Conservation (phyloP, 2,329 filamentous ascomycete genomes). For the Apiospora marii region DNA sequence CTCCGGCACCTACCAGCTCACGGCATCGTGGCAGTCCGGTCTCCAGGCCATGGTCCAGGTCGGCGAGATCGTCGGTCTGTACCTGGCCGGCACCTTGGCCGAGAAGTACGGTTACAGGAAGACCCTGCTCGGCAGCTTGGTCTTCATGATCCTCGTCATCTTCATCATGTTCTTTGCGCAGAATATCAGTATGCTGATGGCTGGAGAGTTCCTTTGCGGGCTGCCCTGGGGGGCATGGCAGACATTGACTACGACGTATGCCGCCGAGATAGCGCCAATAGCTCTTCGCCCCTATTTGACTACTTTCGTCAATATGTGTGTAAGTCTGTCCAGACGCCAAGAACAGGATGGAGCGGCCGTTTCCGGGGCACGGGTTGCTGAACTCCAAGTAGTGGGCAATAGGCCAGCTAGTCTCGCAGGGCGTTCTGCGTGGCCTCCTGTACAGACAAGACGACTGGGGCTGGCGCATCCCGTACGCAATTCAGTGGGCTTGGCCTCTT, state of each 20-base stretch:
- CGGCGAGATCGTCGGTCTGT: slow-evolving; percentile 51
- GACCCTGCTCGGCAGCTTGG: slow-evolving; percentile 46
- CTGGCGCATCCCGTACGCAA: slow-evolving; percentile 47
- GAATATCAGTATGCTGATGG: slow-evolving; percentile 40
- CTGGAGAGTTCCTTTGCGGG: slow-evolving; percentile 45
- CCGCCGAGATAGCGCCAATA: slow-evolving; percentile 47
- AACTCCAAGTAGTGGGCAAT: slow-evolving; percentile 41
- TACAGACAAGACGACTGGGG: slow-evolving; percentile 43
- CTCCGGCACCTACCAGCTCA: slow-evolving; percentile 46
- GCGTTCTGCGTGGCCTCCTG: slow-evolving; percentile 45
- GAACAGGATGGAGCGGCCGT: background rate
- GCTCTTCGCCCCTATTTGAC: slow-evolving; percentile 48
- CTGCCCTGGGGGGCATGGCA: slow-evolving; percentile 46
- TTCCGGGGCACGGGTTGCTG: background rate
- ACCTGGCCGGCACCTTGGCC: slow-evolving; percentile 47
- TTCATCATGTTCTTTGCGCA: slow-evolving; percentile 47
- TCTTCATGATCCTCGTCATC: slow-evolving; percentile 44
- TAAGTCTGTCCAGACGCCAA: slow-evolving; percentile 35
- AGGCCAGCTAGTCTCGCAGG: slow-evolving; percentile 48
- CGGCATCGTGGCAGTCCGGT: slow-evolving; percentile 51
- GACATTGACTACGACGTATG: slow-evolving; percentile 47
- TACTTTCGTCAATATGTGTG: slow-evolving; percentile 52
- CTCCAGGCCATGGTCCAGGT: slow-evolving; percentile 37
- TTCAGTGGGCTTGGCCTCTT: slow-evolving; percentile 51
- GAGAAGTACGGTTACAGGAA: slow-evolving; percentile 46